Conservation (phyloP, 257 asterid genomes). For the Schizonepeta tenuifolia region DNA sequence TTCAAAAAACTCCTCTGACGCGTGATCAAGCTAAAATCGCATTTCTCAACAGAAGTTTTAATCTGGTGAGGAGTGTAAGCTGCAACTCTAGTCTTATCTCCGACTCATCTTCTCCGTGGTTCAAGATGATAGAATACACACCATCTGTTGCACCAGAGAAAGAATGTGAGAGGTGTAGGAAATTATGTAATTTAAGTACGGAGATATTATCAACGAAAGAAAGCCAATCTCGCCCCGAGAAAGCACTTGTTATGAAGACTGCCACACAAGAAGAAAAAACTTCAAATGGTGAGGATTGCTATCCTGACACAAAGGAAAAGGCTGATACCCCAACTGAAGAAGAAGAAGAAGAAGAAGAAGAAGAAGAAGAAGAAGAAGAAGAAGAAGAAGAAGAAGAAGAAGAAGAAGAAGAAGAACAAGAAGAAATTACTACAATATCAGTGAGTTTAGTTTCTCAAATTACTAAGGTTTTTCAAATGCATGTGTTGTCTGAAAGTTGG, state of each 20-base stretch:
- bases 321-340: constrained; percentile 44
- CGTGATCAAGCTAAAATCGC: constrained; percentile 36
- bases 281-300: constrained; percentile 35
- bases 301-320: constrained; percentile 34
- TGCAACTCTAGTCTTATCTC: constrained; percentile 44
- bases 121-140: constrained; percentile 46
- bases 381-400: constrained; percentile 17
- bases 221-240: constrained; percentile 41
- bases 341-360: background rate
- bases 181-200: constrained; percentile 36
- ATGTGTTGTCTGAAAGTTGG: background rate
- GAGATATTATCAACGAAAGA: constrained; percentile 39
- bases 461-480: background rate
- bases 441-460: constrained; percentile 32
- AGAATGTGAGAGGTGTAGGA: constrained; percentile 43
- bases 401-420: constrained; percentile 4
- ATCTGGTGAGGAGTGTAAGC: constrained; percentile 61
- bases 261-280: constrained; percentile 36
- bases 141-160: constrained; percentile 49
- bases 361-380: constrained; percentile 24
- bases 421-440: constrained; percentile 4
- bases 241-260: constrained; percentile 43
- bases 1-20: constrained; percentile 39
- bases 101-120: constrained; percentile 45
- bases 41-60: constrained; percentile 40